Conservation (phyloP, 2,329 filamentous ascomycete species). For the Stagonosporopsis tanaceti region DNA sequence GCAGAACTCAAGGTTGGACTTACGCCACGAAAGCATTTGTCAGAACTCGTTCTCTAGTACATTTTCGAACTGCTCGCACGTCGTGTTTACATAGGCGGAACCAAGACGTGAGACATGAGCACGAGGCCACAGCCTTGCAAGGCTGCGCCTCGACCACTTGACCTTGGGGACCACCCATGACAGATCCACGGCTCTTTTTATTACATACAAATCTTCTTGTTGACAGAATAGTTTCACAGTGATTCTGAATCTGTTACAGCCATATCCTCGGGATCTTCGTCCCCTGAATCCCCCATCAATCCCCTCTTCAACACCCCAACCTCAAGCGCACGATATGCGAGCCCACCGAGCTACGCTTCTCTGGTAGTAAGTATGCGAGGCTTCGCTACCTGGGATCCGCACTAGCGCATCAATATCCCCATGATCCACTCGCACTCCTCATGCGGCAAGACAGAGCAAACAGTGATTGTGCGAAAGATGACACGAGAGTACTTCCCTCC, state of each 20-base stretch:
- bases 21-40: neutral
- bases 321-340: neutral
- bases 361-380: neutral
- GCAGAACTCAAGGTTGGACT: neutral
- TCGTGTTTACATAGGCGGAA: neutral
- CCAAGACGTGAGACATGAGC: neutral
- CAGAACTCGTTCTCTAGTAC: neutral
- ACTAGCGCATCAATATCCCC: neutral
- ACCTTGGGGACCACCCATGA: neutral
- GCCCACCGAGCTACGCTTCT: neutral
- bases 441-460: neutral
- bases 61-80: neutral
- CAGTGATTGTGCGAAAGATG: neutral
- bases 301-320: neutral
- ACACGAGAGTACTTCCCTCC: neutral
- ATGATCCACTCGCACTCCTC: neutral
- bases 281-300: neutral
- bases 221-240: neutral
- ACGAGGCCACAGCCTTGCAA: neutral
- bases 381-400: neutral
- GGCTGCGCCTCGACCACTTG: neutral
- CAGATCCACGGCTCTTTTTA: neutral
- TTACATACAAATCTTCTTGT: neutral
- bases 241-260: neutral
- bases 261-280: neutral